Conservation (phyloP, 2,329 filamentous ascomycete genomes). For the Rugonectria rugulosa region DNA sequence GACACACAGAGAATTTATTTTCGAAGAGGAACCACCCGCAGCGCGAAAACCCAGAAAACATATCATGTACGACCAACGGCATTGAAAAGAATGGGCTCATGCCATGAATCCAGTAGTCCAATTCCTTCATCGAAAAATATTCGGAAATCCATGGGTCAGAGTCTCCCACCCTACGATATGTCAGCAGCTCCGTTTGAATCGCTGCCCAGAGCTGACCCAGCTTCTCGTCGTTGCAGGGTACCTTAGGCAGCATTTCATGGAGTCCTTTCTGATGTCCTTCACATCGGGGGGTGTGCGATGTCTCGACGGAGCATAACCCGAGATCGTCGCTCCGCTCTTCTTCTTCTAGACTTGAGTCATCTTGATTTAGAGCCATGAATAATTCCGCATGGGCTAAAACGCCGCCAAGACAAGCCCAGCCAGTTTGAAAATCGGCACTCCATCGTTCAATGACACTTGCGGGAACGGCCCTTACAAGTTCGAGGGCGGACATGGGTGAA, state of each 20-base stretch:
- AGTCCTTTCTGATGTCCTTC: too few species aligned
- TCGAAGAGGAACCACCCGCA: slow-evolving; percentile 29
- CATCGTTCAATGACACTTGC: background rate
- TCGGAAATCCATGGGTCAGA: slow-evolving; percentile 16
- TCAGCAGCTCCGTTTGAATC: slow-evolving; percentile 23
- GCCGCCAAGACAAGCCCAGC: slow-evolving; percentile 12
- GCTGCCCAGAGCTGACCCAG: slow-evolving; percentile 20
- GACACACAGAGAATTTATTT: too few species aligned
- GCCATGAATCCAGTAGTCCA: slow-evolving; percentile 6
- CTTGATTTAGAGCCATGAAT: too few species aligned
- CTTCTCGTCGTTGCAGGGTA: background rate
- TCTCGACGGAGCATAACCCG: too few species aligned
- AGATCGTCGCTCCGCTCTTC: too few species aligned
- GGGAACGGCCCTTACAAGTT: slow-evolving; percentile 9
- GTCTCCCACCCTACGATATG: slow-evolving; percentile 8
- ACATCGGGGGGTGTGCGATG: too few species aligned
- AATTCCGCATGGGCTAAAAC: too few species aligned
- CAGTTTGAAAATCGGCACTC: slow-evolving; percentile 1
- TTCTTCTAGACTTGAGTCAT: too few species aligned
- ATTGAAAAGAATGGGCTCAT: background rate
- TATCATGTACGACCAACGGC: background rate
- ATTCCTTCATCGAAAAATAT: slow-evolving; percentile 6
- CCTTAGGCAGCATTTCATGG: background rate
- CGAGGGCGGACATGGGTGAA: background rate
- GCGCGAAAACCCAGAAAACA: background rate